Evolutionary conservation across 805 yeast species (phyloP).

Genomic region (Candida coquimbonensis): DNA sequence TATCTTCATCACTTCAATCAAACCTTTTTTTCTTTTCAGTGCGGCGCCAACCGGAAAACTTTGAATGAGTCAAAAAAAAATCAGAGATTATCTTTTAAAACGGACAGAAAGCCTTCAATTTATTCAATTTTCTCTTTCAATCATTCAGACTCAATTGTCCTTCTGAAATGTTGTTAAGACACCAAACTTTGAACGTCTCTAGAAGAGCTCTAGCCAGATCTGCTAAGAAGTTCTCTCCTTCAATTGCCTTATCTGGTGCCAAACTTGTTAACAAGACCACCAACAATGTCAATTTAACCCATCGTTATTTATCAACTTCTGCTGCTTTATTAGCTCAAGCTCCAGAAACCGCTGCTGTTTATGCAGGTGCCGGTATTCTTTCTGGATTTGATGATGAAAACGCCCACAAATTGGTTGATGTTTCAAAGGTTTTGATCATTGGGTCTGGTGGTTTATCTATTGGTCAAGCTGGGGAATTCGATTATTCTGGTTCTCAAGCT

Average conservation of each 20-base stretch:
- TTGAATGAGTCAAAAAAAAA: no score
- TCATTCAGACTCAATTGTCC: background rate
- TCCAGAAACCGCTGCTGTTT: constrained; percentile 25
- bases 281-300: constrained; percentile 1
- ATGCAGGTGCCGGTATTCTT: constrained; percentile 59
- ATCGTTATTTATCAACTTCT: constrained; percentile 16
- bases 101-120: no score
- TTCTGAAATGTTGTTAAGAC: constrained; percentile 20
- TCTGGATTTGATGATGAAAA: constrained; percentile 52
- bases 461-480: constrained; percentile 98
- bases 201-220: constrained; percentile 16
- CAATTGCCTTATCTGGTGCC: constrained; percentile 10
- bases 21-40: background rate
- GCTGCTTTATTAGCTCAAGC: constrained; percentile 14
- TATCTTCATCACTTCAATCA: no score
- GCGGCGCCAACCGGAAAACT: background rate
- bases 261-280: constrained; percentile 3
- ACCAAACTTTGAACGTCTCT: constrained; percentile 19
- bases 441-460: constrained; percentile 97
- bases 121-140: background rate
- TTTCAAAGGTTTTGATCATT: constrained; percentile 78
- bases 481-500: constrained; percentile 96
- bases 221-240: constrained; percentile 2
- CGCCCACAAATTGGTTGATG: constrained; percentile 69
- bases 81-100: no score